Base-by-base conservation (phyloP, 202 grass and related monocot species). In the Carex arenaria region DNA sequence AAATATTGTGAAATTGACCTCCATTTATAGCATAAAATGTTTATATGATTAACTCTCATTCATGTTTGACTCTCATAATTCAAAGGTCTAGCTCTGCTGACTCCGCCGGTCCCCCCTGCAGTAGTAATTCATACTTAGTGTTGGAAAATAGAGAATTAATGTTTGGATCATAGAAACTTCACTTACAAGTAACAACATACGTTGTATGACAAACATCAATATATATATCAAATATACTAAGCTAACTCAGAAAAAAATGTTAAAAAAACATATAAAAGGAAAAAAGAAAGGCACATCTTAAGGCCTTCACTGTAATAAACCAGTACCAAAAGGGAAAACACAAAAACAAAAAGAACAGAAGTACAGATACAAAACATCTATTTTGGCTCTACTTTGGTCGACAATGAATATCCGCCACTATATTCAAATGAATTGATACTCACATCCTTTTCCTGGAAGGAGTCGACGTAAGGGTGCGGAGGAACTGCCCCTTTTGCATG, bases 341-440 rank as follows among this genome's bases (percentile, higher is more conserved):
- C 45, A 82, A 64, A 64, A 52, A 32, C 55, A 67, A 6, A 54
- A 66, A n/a, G 15, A 10, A 65, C 3, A 73, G 31, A 87, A 84
- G 49, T 73, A 67, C 23, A 80, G 64, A 88, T 88, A 42, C 34
- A 55, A 79, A 82, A 36, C 71, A 73, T 75, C 86, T 97, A 97
- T 80, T 94, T 92, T 0, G 94, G 92, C 80, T 97, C 86, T 75
- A 94, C 64, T 76, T 88, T 94, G n/a, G 86, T 80, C 67, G 86
- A 85, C 67, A 92, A 73, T 15, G 88, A 89, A 81, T 94, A 92
- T 6, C 91, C 94, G 10, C 94, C 92, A 69, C 94, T 97, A 64
- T 97, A 94, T 26, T 94, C 88, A 4, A 97, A 94, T 0, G 94
- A 91, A 67, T 70, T 82, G 15, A 76, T 92, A 84, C 92, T 92